Base-by-base conservation (phyloP, 768 basidiomycete genomes). In the Panus rudis region DNA sequence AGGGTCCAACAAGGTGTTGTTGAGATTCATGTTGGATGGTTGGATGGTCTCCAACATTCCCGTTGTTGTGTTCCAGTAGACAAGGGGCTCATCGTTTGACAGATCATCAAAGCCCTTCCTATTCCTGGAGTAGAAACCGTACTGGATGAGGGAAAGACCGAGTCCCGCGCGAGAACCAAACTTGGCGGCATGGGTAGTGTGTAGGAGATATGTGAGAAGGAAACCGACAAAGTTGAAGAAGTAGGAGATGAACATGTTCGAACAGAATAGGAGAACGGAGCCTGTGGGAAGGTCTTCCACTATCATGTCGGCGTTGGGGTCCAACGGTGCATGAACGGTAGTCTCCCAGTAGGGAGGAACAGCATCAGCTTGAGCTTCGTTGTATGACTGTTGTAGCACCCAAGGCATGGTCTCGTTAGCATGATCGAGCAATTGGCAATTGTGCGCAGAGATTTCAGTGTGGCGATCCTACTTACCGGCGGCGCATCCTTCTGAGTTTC, bases 261-360 rank as follows among this genome's bases (percentile, higher is more conserved):
- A 69, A 49, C 78, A 55, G 65, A 92, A 93, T n/a, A 80, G 61
- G 62, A 77, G 63, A 53, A 79, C 58, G 3, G 84, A 81, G 39
- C 92, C 92, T 0, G 89, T 78, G 0, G 92, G 91, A 31, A 98
- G 79, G 45, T 92, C 85, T 47, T 94, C 93, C 51, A 99, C 83
- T 60, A 96, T 77, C 71, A 97, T 84, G 56, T 80, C 74, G 3
- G 75, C 67, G 33, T 70, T 60, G 17, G 65, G 62, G 37, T 75
- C 72, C 0, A 68, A 63, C 0, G 91, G 91, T 0, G 92, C 81
- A 48, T 93, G 87, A 7, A 97, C 78, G 0, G 91, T 92, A 1
- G 89, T 97, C 58, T 99, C 94, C 89, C 92, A 97, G 63, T 99
- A 99, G 0, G 91, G 77, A 0, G 96, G 96, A 0, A 87, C 92